Evolutionary conservation across 164 flowering plant genomes (phyloP), one percentile per base, ranked within the genome.

Genomic region (Brasenia schreberi): DNA sequence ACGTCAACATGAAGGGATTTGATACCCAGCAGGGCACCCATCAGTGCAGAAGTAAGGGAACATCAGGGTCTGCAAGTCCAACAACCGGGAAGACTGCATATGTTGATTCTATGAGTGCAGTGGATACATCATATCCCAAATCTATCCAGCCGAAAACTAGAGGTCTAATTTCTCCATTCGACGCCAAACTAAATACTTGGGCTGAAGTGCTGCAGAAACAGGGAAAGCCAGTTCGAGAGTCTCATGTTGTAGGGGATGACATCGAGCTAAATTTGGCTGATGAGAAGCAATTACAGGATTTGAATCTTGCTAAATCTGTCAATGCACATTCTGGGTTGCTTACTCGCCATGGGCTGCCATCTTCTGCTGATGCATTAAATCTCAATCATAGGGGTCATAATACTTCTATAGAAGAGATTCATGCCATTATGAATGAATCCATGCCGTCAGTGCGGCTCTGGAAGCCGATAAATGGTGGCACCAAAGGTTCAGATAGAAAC

Each of bases 51-150:
- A 67, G 68, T 63, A 64, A 70, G 61, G 65, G 43, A 43, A 75
- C 70, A 43, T 77, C 80, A 42, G 74, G 71, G 45, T 73, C 83
- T 43, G 5, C 42, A n/a, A 81, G 68, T 73, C 78, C 80, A 44
- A 65, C 68, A 7, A 74, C 70, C 63, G 98, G 87, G 81, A 92
- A 89, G 72, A 89, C 91, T 74, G 42, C 89, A 66, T 89, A 92
- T 70, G 65, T 90, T 69, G 93, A 92, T 78, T 76, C 82, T 67
- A 74, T 74, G 62, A 72, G 80, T 39, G 16, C 63, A 42, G 65
- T 70, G 44, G 73, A 71, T 62, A 68, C 66, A 49, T 59, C 76
- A 56, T 65, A 16, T 18, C 68, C 77, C 33, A 59, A 64, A 62
- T 75, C 73, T 10, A 71, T 64, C 67, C 71, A 72, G 60, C 67